Percentiles rank a stretch among this genome's conserved stretches.
phyloP scores from a whole-genome alignment of 495 filamentous ascomycete genomes.

The Parachaetomium inaequale region DNA sequence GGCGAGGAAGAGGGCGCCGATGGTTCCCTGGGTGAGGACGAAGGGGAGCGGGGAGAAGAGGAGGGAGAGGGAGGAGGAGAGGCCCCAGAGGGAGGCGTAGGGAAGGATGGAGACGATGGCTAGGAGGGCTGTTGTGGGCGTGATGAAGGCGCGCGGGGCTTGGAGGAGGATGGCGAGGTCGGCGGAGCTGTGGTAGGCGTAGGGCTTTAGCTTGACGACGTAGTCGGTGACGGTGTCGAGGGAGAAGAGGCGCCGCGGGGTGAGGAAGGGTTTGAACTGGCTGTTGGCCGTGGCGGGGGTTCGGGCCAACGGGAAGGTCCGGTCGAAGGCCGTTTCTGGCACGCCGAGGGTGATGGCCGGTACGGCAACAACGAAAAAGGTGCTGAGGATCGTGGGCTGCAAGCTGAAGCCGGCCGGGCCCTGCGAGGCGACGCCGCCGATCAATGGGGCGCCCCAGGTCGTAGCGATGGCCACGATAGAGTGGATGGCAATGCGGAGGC shows the following conservation, averaged over 20 bases:
- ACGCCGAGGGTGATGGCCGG: slow-evolving; percentile 42
- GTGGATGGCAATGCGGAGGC: slow-evolving; percentile 37
- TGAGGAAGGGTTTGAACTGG: slow-evolving; percentile 28
- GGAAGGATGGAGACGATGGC: slow-evolving; percentile 43
- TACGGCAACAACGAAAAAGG: slow-evolving; percentile 44
- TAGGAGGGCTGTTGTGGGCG: slow-evolving; percentile 44
- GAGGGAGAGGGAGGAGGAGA: slow-evolving; percentile 42
- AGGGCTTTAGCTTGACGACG: slow-evolving; percentile 38
- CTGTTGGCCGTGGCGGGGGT: slow-evolving; percentile 29
- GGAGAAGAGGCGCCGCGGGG: slow-evolving; percentile 30
- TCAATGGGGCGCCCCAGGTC: slow-evolving; percentile 48
- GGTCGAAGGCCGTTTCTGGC: slow-evolving; percentile 50
- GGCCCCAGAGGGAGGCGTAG: slow-evolving; percentile 41
- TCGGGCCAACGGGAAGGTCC: slow-evolving; percentile 29
- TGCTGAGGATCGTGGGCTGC: slow-evolving; percentile 47
- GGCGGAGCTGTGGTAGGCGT: slow-evolving; percentile 32
- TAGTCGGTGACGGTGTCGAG: slow-evolving; percentile 33
- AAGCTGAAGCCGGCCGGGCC: slow-evolving; percentile 35
- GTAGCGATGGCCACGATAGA: slow-evolving; percentile 40
- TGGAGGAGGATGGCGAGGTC: slow-evolving; percentile 34
- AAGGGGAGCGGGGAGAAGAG: slow-evolving; percentile 46
- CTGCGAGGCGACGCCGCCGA: slow-evolving; percentile 46
- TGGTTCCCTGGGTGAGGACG: slow-evolving; percentile 33
- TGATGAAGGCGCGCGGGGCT: slow-evolving; percentile 42
- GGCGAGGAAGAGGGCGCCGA: slow-evolving; percentile 44